phyloP scores from a whole-genome alignment of 1,284 basidiomycete genomes.

The Kwoniella shivajii region DNA sequence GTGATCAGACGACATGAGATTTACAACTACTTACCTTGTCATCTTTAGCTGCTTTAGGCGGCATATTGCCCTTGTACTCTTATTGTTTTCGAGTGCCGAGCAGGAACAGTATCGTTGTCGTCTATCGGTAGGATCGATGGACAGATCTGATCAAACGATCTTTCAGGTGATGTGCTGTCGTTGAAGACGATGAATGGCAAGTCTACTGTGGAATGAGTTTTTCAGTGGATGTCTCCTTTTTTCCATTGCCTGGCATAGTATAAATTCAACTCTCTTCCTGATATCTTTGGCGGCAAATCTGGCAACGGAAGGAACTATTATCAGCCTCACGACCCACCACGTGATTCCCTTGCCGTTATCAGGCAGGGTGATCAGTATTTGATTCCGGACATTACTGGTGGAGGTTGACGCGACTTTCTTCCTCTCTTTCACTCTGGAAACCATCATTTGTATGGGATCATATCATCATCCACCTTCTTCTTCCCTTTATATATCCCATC shows the following conservation, averaged over 20 bases:
- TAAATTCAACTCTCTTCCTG: too few species aligned
- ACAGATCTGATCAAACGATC: background rate
- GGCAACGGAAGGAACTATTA: background rate
- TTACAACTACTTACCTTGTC: slow-evolving; percentile 41
- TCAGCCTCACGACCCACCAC: background rate
- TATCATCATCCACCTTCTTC: background rate
- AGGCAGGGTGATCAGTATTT: too few species aligned
- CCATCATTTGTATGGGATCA: background rate
- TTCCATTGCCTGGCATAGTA: too few species aligned
- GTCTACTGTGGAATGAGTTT: background rate
- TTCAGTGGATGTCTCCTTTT: background rate
- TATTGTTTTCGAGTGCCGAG: slow-evolving; percentile 1
- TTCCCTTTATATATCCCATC: background rate
- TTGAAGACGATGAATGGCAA: background rate
- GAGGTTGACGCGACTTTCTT: slow-evolving; percentile 7
- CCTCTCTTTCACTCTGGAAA: too few species aligned
- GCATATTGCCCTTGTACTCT: slow-evolving; percentile 34
- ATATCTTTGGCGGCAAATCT: background rate
- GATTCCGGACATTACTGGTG: background rate
- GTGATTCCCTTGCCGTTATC: background rate
- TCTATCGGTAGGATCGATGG: background rate
- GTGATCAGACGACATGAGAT: background rate
- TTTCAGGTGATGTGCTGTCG: background rate
- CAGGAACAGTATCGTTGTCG: too few species aligned
- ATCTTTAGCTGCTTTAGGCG: slow-evolving; percentile 47